Evolutionary conservation across 441 rosid genomes (phyloP).

Genomic region (Jatropha multifida): DNA sequence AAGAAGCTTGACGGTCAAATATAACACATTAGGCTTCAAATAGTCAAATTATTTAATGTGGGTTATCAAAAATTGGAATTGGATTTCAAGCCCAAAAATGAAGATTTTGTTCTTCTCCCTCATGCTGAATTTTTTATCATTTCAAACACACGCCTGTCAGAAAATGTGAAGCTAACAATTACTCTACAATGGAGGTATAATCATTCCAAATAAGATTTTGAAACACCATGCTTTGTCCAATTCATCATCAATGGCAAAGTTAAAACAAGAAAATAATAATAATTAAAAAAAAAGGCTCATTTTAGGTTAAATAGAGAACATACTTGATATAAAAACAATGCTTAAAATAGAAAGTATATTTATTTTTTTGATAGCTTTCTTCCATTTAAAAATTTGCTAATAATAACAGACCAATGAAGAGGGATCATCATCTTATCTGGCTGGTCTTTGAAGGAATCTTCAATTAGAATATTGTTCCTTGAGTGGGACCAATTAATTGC

Average conservation of each 20-base stretch:
- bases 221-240: conserved; percentile 13
- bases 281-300: not conserved
- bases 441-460: conserved; percentile 31
- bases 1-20: not conserved
- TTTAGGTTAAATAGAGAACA: not conserved
- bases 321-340: not conserved
- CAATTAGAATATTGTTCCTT: conserved; percentile 15
- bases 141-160: not conserved
- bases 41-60: not conserved
- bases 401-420: conserved; percentile 16
- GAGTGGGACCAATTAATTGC: conserved; percentile 10
- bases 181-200: conserved; percentile 4
- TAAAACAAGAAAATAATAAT: not conserved
- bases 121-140: no score
- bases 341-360: conserved; percentile 6
- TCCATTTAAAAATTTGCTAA: conserved; percentile 17
- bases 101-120: not conserved
- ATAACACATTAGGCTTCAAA: not conserved
- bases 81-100: not conserved
- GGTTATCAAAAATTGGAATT: no score
- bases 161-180: not conserved
- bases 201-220: conserved; percentile 8
- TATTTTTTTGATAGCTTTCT: not conserved
- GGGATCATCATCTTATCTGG: conserved; percentile 16
- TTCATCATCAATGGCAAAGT: conserved; percentile 2